Evolutionary conservation across 176 grass and related monocot genomes (phyloP).

Genomic region (Cenchrus americanus): DNA sequence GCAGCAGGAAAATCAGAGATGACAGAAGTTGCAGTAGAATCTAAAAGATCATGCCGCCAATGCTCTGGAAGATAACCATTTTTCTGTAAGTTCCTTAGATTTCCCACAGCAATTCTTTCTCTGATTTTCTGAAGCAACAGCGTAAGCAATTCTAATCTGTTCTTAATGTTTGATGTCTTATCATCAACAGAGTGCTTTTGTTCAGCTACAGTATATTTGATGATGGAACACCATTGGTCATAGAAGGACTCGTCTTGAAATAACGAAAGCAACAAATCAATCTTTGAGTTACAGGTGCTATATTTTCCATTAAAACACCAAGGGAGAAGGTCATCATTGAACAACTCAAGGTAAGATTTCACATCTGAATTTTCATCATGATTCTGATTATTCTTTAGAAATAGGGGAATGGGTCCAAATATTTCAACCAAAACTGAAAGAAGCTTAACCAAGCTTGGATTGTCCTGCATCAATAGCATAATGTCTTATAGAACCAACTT

Average conservation of each 20-base stretch:
- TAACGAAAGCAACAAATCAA: slow-evolving; percentile 77
- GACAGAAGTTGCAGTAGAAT: slow-evolving; percentile 58
- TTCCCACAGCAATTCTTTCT: slow-evolving; percentile 54
- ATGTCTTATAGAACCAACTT: slow-evolving; percentile 27
- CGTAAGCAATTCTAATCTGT: slow-evolving; percentile 63
- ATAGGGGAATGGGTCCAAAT: slow-evolving; percentile 54
- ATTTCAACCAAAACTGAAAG: slow-evolving; percentile 68
- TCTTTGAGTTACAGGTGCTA: slow-evolving; percentile 63
- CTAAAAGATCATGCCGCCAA: slow-evolving; percentile 60
- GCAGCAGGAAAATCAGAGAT: slow-evolving; percentile 43
- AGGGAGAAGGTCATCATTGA: slow-evolving; percentile 70
- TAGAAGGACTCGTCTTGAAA: slow-evolving; percentile 78
- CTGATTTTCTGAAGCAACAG: slow-evolving; percentile 71
- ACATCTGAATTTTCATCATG: slow-evolving; percentile 36
- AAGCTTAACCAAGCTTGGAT: slow-evolving; percentile 65
- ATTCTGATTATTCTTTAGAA: slow-evolving; percentile 10
- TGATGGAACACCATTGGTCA: slow-evolving; percentile 68
- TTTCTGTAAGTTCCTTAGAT: slow-evolving; percentile 58
- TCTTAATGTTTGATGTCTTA: slow-evolving; percentile 39
- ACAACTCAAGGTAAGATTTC: slow-evolving; percentile 61
- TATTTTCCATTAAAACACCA: slow-evolving; percentile 80
- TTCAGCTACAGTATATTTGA: slow-evolving; percentile 50
- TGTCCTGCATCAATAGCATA: slow-evolving; percentile 62
- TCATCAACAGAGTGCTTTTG: slow-evolving; percentile 25
- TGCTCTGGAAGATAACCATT: slow-evolving; percentile 43